Percentiles rank a stretch among this genome's conserved stretches.
These are phyloP conservation scores for Yamadazyma trypodendri DNA, from an alignment of 1,139 yeast species.

Conservation along the genomic window DNA sequence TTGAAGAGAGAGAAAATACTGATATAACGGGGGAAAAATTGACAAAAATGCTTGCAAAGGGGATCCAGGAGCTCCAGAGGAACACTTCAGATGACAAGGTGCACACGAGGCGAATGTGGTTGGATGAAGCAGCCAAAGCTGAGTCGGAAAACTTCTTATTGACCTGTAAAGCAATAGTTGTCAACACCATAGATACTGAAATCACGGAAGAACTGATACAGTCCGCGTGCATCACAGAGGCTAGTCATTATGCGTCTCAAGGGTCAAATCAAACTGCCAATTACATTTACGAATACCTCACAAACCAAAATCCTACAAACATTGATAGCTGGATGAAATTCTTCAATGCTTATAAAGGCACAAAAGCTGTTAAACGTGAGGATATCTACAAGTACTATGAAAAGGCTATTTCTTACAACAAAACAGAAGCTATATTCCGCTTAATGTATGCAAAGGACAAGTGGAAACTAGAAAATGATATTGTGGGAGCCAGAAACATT, in stretches of 20 bases:
- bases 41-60: conserved; percentile 49
- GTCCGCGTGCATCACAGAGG: conserved; percentile 33
- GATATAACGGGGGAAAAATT: conserved; percentile 34
- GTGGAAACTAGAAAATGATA: conserved; percentile 50
- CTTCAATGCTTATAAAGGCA: conserved; percentile 43
- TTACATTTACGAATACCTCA: conserved; percentile 47
- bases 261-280: conserved; percentile 36
- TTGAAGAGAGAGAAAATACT: conserved; percentile 59
- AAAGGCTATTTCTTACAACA: conserved; percentile 48
- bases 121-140: conserved; percentile 36
- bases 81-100: conserved; percentile 21
- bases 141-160: conserved; percentile 34
- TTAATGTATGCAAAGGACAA: conserved; percentile 73
- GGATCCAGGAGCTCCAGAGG: conserved; percentile 40
- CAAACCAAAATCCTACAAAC: conserved; percentile 43
- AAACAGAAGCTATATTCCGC: conserved; percentile 50
- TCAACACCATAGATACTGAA: conserved; percentile 19
- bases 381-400: conserved; percentile 52
- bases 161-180: conserved; percentile 40
- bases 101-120: conserved; percentile 42
- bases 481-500: conserved; percentile 52
- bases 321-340: conserved; percentile 56
- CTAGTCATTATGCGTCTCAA: conserved; percentile 30
- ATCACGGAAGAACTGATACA: conserved; percentile 7
- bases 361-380: conserved; percentile 11